Conservation (phyloP, 78 protist genomes). For the Corallochytrium limacisporum region DNA sequence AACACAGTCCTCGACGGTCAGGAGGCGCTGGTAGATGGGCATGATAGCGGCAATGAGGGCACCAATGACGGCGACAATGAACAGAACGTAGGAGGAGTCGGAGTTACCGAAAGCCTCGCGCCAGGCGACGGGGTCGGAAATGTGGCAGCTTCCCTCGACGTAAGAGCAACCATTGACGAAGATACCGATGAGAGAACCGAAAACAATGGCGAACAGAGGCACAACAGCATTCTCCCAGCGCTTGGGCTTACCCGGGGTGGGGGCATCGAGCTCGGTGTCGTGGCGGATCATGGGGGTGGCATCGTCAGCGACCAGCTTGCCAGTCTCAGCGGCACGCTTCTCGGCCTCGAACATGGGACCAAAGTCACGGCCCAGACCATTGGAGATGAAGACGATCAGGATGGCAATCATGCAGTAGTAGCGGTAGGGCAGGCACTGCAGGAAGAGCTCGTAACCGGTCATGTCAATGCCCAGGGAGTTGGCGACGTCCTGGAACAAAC, state of each 20-base stretch:
- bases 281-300: neutral
- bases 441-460: neutral
- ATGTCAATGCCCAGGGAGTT: neutral
- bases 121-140: neutral
- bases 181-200: neutral
- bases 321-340: neutral
- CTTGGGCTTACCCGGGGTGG: neutral
- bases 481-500: neutral
- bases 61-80: neutral
- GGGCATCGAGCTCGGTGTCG: neutral
- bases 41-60: neutral
- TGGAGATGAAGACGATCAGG: neutral
- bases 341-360: slow-evolving; percentile 9
- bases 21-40: neutral
- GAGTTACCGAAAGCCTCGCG: neutral
- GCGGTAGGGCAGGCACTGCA: neutral
- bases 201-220: neutral
- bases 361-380: neutral
- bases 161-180: neutral
- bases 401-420: neutral
- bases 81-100: neutral
- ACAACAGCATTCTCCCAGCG: neutral
- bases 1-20: neutral
- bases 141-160: neutral
- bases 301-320: neutral